Conservation (phyloP, 768 basidiomycete species). For the Tricholoma sp. region DNA sequence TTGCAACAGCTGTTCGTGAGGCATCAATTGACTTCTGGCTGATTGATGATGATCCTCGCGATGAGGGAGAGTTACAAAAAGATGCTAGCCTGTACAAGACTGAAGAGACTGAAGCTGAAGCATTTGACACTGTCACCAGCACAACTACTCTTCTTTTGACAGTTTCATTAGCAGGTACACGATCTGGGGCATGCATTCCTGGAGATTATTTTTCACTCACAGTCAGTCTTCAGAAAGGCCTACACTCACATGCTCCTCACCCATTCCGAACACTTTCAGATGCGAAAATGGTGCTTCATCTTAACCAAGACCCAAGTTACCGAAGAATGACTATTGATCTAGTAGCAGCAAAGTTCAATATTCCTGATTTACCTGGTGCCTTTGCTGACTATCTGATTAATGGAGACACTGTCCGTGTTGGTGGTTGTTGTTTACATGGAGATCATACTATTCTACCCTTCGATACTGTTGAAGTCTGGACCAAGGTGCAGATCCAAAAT, state of each 20-base stretch:
- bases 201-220: slow-evolving; percentile 5
- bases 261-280: slow-evolving; percentile 5
- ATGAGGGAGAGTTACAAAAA: not conserved
- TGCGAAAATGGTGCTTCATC: slow-evolving; percentile 5
- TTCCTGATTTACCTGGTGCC: slow-evolving; percentile 6
- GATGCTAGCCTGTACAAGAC: not conserved
- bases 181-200: not conserved
- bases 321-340: slow-evolving; percentile 3
- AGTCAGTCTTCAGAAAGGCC: not conserved
- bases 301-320: slow-evolving; percentile 4
- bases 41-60: not conserved
- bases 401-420: not conserved
- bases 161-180: not conserved
- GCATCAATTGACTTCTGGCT: slow-evolving; percentile 1
- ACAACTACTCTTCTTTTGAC: not conserved
- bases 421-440: not conserved
- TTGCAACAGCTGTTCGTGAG: slow-evolving; percentile 12
- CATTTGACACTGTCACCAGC: not conserved
- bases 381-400: not conserved
- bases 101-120: not conserved
- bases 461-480: not conserved
- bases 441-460: not conserved
- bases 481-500: not conserved
- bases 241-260: not conserved
- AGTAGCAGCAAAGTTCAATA: not conserved